A percentile compares a stretch with the other conserved stretches of the same genome.
These are phyloP conservation scores for Cinchona pubescens DNA, from an alignment of 257 asterid species.

Conservation along the genomic window DNA sequence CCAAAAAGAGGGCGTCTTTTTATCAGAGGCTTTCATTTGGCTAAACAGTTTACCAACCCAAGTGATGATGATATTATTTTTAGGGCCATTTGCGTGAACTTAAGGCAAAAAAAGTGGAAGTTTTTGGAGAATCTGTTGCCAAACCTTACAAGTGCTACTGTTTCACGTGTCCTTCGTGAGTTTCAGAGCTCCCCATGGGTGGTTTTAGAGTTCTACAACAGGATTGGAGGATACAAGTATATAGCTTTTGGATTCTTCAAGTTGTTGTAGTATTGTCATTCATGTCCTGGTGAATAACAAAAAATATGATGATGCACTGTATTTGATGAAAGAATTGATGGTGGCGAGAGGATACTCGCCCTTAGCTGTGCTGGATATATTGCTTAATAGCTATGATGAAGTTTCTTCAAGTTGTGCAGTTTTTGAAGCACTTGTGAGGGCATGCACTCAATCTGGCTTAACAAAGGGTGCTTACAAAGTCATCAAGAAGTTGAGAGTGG, in stretches of 20 bases:
- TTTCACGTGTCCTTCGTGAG: constrained; percentile 56
- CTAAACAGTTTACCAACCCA: constrained; percentile 45
- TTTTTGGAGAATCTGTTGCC: constrained; percentile 51
- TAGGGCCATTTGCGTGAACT: constrained; percentile 59
- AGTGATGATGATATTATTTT: constrained; percentile 57
- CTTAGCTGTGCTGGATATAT: constrained; percentile 45
- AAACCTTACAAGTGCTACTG: constrained; percentile 36
- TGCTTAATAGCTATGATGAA: constrained; percentile 29
- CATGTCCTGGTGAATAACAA: constrained; percentile 49
- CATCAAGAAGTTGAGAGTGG: constrained; percentile 42
- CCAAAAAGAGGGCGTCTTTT: constrained; percentile 39
- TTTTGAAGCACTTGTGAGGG: constrained; percentile 64
- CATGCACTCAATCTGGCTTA: constrained; percentile 67
- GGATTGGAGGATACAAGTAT: constrained; percentile 32
- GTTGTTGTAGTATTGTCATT: constrained; percentile 52
- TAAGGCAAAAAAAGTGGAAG: constrained; percentile 74
- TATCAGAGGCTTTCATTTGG: constrained; percentile 52
- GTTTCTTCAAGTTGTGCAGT: constrained; percentile 26
- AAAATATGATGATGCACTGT: constrained; percentile 58
- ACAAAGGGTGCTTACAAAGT: constrained; percentile 58
- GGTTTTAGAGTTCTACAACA: constrained; percentile 47
- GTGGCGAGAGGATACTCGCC: constrained; percentile 54
- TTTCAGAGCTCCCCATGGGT: constrained; percentile 47
- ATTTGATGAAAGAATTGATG: constrained; percentile 59
- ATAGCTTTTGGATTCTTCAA: constrained; percentile 43